phyloP scores from a whole-genome alignment of 345 rosid species.

The Salix dunnii region DNA sequence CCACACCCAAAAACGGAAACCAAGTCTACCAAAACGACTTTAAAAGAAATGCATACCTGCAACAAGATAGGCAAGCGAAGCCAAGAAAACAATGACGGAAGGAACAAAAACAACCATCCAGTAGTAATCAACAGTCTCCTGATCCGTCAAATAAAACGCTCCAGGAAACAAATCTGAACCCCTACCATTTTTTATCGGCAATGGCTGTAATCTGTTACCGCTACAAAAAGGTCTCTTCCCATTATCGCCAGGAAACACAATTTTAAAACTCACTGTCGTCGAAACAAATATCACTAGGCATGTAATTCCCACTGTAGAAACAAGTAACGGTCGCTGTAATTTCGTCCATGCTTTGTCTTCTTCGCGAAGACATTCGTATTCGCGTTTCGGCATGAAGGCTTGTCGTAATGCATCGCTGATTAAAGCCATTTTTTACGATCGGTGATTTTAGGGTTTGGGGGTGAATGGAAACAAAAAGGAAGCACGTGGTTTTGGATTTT shows the following conservation, averaged over 20 bases:
- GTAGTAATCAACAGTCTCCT: slow-evolving; percentile 81
- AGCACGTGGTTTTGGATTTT: not conserved
- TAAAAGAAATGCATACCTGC: slow-evolving; percentile 44
- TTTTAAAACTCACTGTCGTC: slow-evolving; percentile 65
- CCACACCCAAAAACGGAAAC: not conserved
- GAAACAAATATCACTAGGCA: slow-evolving; percentile 46
- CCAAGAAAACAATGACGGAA: slow-evolving; percentile 53
- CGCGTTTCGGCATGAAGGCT: slow-evolving; percentile 86
- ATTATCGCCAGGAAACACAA: slow-evolving; percentile 60
- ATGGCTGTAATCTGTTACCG: slow-evolving; percentile 50
- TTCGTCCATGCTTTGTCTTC: slow-evolving; percentile 78
- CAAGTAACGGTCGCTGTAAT: slow-evolving; percentile 55
- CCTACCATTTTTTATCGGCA: slow-evolving; percentile 48
- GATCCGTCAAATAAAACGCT: slow-evolving; percentile 82
- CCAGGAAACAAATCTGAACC: slow-evolving; percentile 63
- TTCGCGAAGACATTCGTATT: slow-evolving; percentile 75
- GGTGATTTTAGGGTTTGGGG: not conserved
- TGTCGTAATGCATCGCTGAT: slow-evolving; percentile 82
- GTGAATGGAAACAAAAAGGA: slow-evolving; percentile 9
- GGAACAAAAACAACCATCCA: slow-evolving; percentile 88
- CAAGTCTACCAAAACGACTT: slow-evolving; percentile 1
- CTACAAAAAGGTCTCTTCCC: slow-evolving; percentile 72
- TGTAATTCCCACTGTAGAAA: slow-evolving; percentile 26
- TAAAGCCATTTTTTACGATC: slow-evolving; percentile 47
- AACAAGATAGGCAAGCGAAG: slow-evolving; percentile 62